Conservation (phyloP, 148 eudicot genomes). For the Rhododendron simsii region DNA sequence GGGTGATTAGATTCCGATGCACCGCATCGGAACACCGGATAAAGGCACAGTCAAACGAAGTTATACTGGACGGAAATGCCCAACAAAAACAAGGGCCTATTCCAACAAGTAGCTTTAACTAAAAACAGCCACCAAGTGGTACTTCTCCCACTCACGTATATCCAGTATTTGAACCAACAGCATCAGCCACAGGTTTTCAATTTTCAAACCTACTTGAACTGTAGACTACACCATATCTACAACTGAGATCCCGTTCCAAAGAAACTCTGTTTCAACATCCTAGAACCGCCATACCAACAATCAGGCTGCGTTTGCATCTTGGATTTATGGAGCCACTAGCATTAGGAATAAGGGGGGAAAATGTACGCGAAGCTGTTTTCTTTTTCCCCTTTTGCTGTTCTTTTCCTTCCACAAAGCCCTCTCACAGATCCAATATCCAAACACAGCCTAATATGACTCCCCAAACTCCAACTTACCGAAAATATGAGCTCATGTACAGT, state of each 20-base stretch:
- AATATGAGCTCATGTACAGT: slow-evolving; percentile 66
- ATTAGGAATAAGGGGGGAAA: neutral
- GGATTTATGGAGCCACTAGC: neutral
- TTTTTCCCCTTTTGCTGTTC: neutral
- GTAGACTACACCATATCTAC: slow-evolving; percentile 13
- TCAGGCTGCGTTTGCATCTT: neutral
- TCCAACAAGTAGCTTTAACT: neutral
- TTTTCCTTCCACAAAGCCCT: neutral
- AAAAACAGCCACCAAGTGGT: slow-evolving; percentile 9
- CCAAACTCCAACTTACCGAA: slow-evolving; percentile 26
- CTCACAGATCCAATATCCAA: neutral
- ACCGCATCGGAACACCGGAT: neutral
- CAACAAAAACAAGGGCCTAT: slow-evolving; percentile 26
- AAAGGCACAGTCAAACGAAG: neutral
- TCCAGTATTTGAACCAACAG: slow-evolving; percentile 1
- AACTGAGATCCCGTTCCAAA: neutral
- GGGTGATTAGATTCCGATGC: slow-evolving; percentile 1
- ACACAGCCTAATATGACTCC: neutral
- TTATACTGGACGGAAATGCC: slow-evolving; percentile 15
- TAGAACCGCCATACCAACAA: neutral
- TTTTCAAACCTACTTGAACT: neutral
- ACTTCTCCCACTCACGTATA: slow-evolving; percentile 7
- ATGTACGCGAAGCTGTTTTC: neutral
- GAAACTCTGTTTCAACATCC: neutral
- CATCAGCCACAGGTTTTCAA: neutral